phyloP scores from a whole-genome alignment of 345 rosid species.

The Eutrema yunnanense region DNA sequence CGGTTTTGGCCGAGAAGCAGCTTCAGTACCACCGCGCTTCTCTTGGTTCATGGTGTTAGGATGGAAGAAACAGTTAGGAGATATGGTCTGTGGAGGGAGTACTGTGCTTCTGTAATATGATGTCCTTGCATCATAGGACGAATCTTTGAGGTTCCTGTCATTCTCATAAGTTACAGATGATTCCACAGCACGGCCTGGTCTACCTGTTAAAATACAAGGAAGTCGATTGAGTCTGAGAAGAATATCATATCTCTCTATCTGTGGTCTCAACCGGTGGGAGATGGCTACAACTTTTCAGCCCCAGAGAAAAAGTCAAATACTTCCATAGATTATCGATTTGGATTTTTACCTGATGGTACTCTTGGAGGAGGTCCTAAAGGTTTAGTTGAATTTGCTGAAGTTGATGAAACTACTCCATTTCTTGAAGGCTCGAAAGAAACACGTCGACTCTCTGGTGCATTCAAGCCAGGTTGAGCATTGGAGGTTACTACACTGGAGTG shows the following conservation, averaged over 20 bases:
- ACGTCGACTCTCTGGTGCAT: slow-evolving; percentile 39
- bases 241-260: neutral
- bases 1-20: slow-evolving; percentile 34
- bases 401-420: slow-evolving; percentile 37
- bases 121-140: slow-evolving; percentile 38
- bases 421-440: slow-evolving; percentile 42
- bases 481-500: slow-evolving; percentile 47
- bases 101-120: slow-evolving; percentile 40
- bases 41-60: slow-evolving; percentile 37
- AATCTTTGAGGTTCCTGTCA: slow-evolving; percentile 44
- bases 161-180: slow-evolving; percentile 53
- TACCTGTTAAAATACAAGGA: slow-evolving; percentile 43
- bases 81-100: slow-evolving; percentile 44
- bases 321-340: neutral
- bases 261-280: neutral
- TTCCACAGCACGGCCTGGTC: slow-evolving; percentile 82
- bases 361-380: slow-evolving; percentile 73
- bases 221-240: neutral
- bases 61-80: slow-evolving; percentile 49
- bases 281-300: neutral
- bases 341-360: slow-evolving; percentile 57
- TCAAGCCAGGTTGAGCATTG: slow-evolving; percentile 36
- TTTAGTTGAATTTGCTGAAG: slow-evolving; percentile 40
- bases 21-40: slow-evolving; percentile 29
- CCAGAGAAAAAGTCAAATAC: neutral